Evolutionary conservation across 768 basidiomycete genomes (phyloP).

Genomic region (Tricholoma sp.): DNA sequence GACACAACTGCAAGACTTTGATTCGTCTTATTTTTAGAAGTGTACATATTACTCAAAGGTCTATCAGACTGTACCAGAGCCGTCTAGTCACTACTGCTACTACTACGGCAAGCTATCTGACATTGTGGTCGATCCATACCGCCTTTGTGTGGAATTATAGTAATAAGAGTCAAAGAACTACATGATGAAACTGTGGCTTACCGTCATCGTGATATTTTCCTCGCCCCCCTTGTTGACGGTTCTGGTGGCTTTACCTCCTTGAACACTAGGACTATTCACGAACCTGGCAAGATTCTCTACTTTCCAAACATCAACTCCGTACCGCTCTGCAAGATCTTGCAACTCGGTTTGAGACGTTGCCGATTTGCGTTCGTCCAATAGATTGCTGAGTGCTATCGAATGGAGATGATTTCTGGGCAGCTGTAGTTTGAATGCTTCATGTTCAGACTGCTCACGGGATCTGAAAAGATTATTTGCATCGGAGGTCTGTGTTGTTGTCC

Average conservation of each 20-base stretch:
- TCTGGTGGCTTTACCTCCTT: constrained; percentile 37
- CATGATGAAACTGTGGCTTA: constrained; percentile 22
- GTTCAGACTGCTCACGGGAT: constrained; percentile 51
- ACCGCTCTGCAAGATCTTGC: constrained; percentile 45
- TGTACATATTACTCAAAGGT: not conserved
- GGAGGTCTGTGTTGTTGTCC: constrained; percentile 14
- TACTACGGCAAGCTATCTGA: not conserved
- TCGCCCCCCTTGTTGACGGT: constrained; percentile 50
- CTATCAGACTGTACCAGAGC: no score
- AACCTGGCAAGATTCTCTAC: constrained; percentile 48
- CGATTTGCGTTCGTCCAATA: constrained; percentile 62
- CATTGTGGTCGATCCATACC: constrained; percentile 34
- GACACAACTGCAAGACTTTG: no score
- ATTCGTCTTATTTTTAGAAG: not conserved
- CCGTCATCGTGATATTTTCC: constrained; percentile 46
- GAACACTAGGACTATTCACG: constrained; percentile 64
- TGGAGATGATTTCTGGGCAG: constrained; percentile 49
- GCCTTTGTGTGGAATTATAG: constrained; percentile 26
- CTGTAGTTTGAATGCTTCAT: constrained; percentile 38
- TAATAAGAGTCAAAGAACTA: not conserved
- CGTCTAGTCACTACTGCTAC: no score
- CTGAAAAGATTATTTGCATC: constrained; percentile 42
- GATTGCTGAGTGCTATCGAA: constrained; percentile 44
- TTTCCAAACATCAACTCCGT: constrained; percentile 48
- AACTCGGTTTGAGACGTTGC: constrained; percentile 36